Base-by-base conservation (phyloP, 306 rosid species). In the Cicer yamashitae region DNA sequence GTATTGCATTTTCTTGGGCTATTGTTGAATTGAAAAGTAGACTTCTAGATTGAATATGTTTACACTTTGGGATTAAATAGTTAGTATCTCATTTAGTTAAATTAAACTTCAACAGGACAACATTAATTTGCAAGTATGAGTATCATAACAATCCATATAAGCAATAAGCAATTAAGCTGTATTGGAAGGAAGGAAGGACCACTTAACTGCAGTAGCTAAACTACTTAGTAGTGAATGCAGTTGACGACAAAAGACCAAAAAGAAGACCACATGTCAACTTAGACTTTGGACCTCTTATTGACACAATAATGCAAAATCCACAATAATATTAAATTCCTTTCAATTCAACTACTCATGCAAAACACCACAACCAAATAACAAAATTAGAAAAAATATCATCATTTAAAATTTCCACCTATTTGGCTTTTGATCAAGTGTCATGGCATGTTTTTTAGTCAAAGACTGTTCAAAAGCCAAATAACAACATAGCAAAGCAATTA, bases 211-310 rank as follows among this genome's bases (percentile, higher is more conserved):
- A 61, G 48, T 59, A 72, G 45, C 39, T 47, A 57, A 41, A 56
- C 30, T 20, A 61, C 37, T 54, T 70, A 74, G 22, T 71, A 73
- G 40, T 40, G 45, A 68, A 39, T 38, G 53, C 72, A 70, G 57
- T 71, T 77, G 62, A 78, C 67, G 45, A 76, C 67, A 71, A 71
- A 77, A 78, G 75, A 79, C 77, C 54, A 76, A 57, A 81, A 61
- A 54, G 68, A 69, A 13, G 14, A 62, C 59, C 74, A 62, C 67
- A 77, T 53, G 87, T 67, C 83, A 75, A 79, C 83, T 77, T 84
- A 51, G 76, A 57, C 77, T 75, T 68, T 5, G 53, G 51, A 74
- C 74, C 73, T 75, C 73, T 76, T 25, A 25, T 3, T 38, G 79
- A 74, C 77, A 70, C 51, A 63, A 51, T 17, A 63, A 51, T 17